phyloP scores from a whole-genome alignment of 495 filamentous ascomycete genomes.

The Penicillium malachiteum region DNA sequence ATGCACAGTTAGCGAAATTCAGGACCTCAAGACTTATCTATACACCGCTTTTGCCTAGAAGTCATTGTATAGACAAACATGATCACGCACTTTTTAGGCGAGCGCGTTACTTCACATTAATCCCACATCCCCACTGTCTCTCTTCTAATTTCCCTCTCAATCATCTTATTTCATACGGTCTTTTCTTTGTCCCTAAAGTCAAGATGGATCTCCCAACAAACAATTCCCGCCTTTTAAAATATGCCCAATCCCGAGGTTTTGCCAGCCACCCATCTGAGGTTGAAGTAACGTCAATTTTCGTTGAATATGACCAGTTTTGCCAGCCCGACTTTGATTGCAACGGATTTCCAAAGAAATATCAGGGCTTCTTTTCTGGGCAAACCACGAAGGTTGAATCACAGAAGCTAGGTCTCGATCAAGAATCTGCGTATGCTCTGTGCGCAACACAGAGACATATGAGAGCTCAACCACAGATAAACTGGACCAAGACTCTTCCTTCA shows the following conservation, averaged over 20 bases:
- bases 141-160: not conserved
- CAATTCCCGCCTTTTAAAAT: not conserved
- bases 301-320: too few relatives aligned
- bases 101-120: not conserved
- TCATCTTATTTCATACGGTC: not conserved
- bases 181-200: too few relatives aligned
- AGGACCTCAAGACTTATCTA: not conserved
- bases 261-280: not conserved
- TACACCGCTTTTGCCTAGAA: too few relatives aligned
- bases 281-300: not conserved
- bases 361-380: not conserved
- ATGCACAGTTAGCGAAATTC: conserved; percentile 4
- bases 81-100: too few relatives aligned
- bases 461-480: not conserved
- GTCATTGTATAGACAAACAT: too few relatives aligned
- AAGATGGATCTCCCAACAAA: not conserved
- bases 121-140: not conserved
- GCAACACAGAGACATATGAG: not conserved
- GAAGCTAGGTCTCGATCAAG: not conserved
- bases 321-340: not conserved
- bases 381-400: not conserved
- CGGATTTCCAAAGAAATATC: not conserved
- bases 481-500: not conserved
- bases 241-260: not conserved
- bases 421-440: not conserved